These are phyloP conservation scores for Hypoxylon sp. DNA, from an alignment of 2,329 filamentous ascomycete genomes.

Conservation along the genomic window DNA sequence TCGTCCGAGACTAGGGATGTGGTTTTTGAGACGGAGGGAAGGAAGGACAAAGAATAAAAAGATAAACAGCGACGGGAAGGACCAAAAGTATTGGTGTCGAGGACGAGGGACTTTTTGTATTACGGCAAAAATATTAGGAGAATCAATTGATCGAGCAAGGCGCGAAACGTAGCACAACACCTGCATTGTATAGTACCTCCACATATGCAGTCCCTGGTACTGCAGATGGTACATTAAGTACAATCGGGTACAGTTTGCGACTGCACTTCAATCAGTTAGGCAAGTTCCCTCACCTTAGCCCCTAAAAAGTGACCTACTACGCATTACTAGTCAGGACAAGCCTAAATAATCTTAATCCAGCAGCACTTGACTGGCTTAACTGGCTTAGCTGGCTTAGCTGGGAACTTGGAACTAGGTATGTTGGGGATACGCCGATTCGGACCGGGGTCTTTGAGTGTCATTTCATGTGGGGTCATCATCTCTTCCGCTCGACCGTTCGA, in stretches of 20 bases:
- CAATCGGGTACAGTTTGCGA: constrained; percentile 17
- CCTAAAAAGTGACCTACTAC: constrained; percentile 22
- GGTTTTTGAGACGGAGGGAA: constrained; percentile 24
- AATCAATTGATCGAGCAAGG: constrained; percentile 35
- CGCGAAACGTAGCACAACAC: constrained; percentile 23
- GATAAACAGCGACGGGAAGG: constrained; percentile 32
- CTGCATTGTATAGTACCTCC: constrained; percentile 35
- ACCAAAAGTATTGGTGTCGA: constrained; percentile 30
- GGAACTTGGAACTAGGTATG: constrained; percentile 1
- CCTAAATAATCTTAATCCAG: constrained; percentile 29
- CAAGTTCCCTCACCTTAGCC: constrained; percentile 25
- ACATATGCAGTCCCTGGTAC: constrained; percentile 37
- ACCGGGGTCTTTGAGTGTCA: constrained; percentile 35
- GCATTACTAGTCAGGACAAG: constrained; percentile 22
- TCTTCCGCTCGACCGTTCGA: constrained; percentile 52
- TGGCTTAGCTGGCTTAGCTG: background rate
- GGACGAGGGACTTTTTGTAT: constrained; percentile 50
- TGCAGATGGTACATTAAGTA: constrained; percentile 31
- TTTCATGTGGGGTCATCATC: constrained; percentile 42
- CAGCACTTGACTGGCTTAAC: constrained; percentile 32
- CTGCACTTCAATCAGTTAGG: constrained; percentile 1
- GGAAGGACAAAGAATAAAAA: constrained; percentile 37
- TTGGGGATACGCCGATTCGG: constrained; percentile 42
- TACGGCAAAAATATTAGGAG: constrained; percentile 49
- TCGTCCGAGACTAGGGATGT: constrained; percentile 16